Percentiles rank a stretch among this genome's conserved stretches.
These are phyloP conservation scores for Ophiostoma triangulosporum DNA, from an alignment of 2,329 filamentous ascomycete genomes.

Conservation along the genomic window DNA sequence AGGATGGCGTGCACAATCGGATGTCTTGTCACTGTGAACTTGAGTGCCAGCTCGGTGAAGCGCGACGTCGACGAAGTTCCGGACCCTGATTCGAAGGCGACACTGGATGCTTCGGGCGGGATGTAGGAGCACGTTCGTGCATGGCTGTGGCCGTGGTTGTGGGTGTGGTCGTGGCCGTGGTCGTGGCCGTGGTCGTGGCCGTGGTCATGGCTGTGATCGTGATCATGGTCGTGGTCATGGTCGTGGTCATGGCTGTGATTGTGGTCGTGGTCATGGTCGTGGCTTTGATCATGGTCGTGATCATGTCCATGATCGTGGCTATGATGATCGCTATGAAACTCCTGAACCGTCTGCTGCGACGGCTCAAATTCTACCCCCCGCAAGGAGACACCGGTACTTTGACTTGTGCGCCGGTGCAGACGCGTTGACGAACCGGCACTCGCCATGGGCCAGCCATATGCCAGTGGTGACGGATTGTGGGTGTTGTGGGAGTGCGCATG, in stretches of 20 bases:
- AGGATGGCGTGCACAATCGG: slow-evolving; percentile 78
- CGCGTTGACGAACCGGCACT: slow-evolving; percentile 13
- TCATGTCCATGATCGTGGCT: not conserved
- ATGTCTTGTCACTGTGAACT: slow-evolving; percentile 48
- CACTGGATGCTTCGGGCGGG: slow-evolving; percentile 17
- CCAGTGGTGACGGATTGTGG: slow-evolving; percentile 23
- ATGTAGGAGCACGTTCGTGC: slow-evolving; percentile 18
- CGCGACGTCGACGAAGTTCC: slow-evolving; percentile 42
- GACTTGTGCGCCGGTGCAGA: slow-evolving; percentile 13
- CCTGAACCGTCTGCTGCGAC: not conserved
- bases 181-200: slow-evolving; percentile 11
- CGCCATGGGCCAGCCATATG: slow-evolving; percentile 22
- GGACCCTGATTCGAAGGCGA: slow-evolving; percentile 19
- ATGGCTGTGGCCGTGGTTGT: slow-evolving; percentile 18
- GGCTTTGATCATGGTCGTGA: slow-evolving; percentile 13
- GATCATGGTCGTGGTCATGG: slow-evolving; percentile 13
- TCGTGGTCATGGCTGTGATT: slow-evolving; percentile 18
- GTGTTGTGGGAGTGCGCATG: slow-evolving; percentile 22
- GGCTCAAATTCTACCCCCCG: slow-evolving; percentile 14
- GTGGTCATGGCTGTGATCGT: slow-evolving; percentile 2
- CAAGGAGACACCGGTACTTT: slow-evolving; percentile 14
- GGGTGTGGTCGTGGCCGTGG: slow-evolving; percentile 17
- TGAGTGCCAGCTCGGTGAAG: slow-evolving; percentile 62
- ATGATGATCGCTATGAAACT: not conserved
- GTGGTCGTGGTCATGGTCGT: slow-evolving; percentile 19